Base-by-base conservation (phyloP, 2,329 filamentous ascomycete genomes). In the Fragosphaeria purpurea region DNA sequence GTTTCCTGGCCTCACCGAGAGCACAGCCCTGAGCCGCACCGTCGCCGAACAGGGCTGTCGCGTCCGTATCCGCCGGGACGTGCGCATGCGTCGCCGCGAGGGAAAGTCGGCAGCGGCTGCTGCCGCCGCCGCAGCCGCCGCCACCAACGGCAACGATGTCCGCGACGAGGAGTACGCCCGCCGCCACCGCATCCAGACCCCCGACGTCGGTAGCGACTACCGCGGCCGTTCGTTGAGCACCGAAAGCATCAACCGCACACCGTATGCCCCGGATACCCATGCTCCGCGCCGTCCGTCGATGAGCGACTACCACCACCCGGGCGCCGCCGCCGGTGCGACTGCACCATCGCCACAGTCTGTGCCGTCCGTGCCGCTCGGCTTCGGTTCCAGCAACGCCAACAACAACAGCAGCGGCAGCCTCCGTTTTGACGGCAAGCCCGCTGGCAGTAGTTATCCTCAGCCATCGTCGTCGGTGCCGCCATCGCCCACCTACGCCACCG, bases 1-100 rank as follows among this genome's bases (percentile, higher is more conserved):
- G 72, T 98, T 98, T 70, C 93, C 93, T 12, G 93, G 91, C 13
- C 73, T 97, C 53, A 85, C 86, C 43, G 88, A 93, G 66, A 96
- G 89, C 70, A 98, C 93, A 0, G 73, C 79, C 10, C 74, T 97
- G 46, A 96, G 90, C 68, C 85, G 90, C 55, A 85, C 88, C 38
- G 89, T 98, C 42, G 90, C 91, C 13, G 91, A 98, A 67, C 93
- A 98, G 68, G 93, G 93, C 52, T 97, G 93, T 67, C 88, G 91
- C 58, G 93, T 98, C 33, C 85, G 93, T 44, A 98, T 98, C 61
- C 82, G 93, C 51, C 86, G 93, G 56, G 93, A 97, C 68, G 63
- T 65, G 12, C 57, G 65, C 30, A 67, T 67, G 65, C 61, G 64
- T 50, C 62, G 65, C 42, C 62, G 89, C 60, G 85, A 88, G 53